Evolutionary conservation across 1,284 basidiomycete species (phyloP), one percentile per base, ranked within the genome.

Genomic region (Sparassis latifolia): DNA sequence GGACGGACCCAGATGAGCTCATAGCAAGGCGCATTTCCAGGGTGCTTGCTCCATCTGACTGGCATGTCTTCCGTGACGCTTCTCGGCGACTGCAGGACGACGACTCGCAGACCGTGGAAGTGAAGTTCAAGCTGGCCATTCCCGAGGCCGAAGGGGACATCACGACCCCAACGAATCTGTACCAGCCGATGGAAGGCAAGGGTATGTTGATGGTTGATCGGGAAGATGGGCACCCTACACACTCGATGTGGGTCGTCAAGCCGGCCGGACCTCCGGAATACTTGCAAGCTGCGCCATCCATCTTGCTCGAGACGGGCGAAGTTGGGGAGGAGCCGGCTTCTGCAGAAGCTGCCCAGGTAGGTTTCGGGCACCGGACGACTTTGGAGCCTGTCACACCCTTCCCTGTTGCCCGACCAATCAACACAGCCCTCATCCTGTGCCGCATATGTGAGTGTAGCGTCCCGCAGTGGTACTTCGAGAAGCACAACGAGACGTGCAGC

Each of bases 211-310:
- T 99, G 86, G 82, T 92, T 57, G 93, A 97, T 68, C 84, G 92
- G 35, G 83, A 92, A 63, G 86, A 86, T 49, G 88, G 88, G 3
- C 78, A 80, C 53, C 85, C 92, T 2, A 92, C 94, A 28, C 97
- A 99, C 68, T 97, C 96, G 3, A 98, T 99, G 95, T 99, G 97
- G 97, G 95, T 98, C 41, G 84, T 97, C 66, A 94, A 91, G 62
- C 92, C 96, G 27, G 82, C 92, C 44, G 78, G 82, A 38, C 69
- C 79, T 44, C 78, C 86, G 42, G 81, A 84, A 50, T 81, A 77
- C 58, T 79, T 87, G 58, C 71, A 81, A 58, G 74, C 80, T 47
- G 77, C 73, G 35, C 78, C 80, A 7, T 67, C 75, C 44, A 80
- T 83, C 47, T 66, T 79, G 42, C 66, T 82, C 52, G 82, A 82